A percentile compares a stretch with the other conserved stretches of the same genome.
phyloP scores from a whole-genome alignment of 306 rosid genomes.

The Citrullus colocynthis region DNA sequence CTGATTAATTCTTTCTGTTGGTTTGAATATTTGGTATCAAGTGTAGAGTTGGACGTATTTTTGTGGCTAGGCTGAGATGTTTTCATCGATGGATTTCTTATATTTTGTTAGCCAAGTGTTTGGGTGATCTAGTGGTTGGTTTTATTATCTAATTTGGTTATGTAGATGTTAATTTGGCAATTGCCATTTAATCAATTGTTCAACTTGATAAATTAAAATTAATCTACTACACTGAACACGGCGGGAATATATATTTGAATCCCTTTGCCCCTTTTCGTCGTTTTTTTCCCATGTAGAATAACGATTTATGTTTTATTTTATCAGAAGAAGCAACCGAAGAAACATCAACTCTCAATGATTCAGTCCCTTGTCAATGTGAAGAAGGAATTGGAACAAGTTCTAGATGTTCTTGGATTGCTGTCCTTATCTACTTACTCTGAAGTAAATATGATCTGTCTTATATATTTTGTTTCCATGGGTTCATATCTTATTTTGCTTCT shows the following conservation, averaged over 20 bases:
- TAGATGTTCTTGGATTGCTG: slow-evolving; percentile 49
- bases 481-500: neutral
- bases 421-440: slow-evolving; percentile 38
- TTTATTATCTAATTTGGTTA: no score
- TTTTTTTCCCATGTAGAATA: neutral
- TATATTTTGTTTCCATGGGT: neutral
- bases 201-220: no score
- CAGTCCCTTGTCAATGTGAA: slow-evolving; percentile 49
- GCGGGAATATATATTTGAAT: neutral
- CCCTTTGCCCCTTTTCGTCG: neutral
- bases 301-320: slow-evolving; percentile 2
- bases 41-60: no score
- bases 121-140: no score
- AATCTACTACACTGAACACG: neutral
- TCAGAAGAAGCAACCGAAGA: slow-evolving; percentile 66
- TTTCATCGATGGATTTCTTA: no score
- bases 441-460: slow-evolving; percentile 28
- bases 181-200: no score
- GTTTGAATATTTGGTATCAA: no score
- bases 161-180: no score
- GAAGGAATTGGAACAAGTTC: slow-evolving; percentile 43
- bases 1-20: no score
- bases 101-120: no score
- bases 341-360: slow-evolving; percentile 35
- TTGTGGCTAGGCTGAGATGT: no score